These are phyloP conservation scores for Prunus davidiana DNA, from an alignment of 306 rosid species.

Conservation along the genomic window DNA sequence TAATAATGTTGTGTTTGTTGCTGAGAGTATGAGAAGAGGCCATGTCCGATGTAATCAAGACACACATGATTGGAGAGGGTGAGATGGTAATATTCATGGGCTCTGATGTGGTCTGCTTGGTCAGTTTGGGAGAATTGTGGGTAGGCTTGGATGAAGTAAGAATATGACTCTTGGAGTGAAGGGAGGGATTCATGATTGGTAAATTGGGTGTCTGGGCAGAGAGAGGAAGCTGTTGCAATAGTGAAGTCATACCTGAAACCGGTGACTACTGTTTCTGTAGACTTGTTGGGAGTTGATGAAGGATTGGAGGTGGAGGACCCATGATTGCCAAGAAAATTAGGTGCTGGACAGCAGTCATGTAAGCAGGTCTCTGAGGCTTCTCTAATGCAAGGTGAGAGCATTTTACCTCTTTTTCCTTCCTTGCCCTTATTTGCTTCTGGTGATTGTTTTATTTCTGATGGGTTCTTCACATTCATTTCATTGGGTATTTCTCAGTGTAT, in stretches of 20 bases:
- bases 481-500: background rate
- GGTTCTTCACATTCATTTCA: background rate
- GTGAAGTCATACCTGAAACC: slow-evolving; percentile 32
- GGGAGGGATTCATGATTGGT: slow-evolving; percentile 80
- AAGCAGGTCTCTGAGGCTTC: slow-evolving; percentile 53
- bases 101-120: slow-evolving; percentile 53
- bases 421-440: background rate
- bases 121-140: slow-evolving; percentile 41
- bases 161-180: slow-evolving; percentile 48
- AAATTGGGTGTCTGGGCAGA: slow-evolving; percentile 52
- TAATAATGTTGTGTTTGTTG: slow-evolving; percentile 10
- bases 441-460: background rate
- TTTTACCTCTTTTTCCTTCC: slow-evolving; percentile 14
- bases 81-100: slow-evolving; percentile 60
- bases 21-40: slow-evolving; percentile 75
- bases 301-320: slow-evolving; percentile 11
- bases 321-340: slow-evolving; percentile 31
- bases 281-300: slow-evolving; percentile 21
- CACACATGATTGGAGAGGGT: slow-evolving; percentile 54
- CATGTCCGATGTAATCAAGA: slow-evolving; percentile 70
- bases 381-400: slow-evolving; percentile 43
- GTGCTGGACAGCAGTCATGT: slow-evolving; percentile 54
- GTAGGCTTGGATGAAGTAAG: slow-evolving; percentile 49
- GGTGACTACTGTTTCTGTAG: slow-evolving; percentile 5
- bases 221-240: slow-evolving; percentile 45